Percentiles rank a stretch among this genome's conserved stretches.
These are phyloP conservation scores for Endocalyx cinctus DNA, from an alignment of 2,329 filamentous ascomycete genomes.

Conservation along the genomic window DNA sequence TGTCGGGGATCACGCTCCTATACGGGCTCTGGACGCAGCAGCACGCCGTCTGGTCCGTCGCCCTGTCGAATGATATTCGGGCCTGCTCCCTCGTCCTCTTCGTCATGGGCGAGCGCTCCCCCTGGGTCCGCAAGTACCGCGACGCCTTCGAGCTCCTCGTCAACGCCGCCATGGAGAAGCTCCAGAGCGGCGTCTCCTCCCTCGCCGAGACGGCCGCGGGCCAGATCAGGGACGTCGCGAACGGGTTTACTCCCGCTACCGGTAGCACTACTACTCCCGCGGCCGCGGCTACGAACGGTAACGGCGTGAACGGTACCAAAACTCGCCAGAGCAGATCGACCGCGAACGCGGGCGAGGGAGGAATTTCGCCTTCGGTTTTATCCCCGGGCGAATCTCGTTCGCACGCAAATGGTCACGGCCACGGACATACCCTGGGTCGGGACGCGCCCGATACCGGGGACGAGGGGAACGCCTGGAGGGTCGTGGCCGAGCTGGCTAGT, in stretches of 20 bases:
- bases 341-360: background rate
- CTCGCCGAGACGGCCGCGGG: constrained; percentile 35
- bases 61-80: constrained; percentile 43
- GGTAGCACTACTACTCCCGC: constrained; percentile 1
- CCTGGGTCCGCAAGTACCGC: constrained; percentile 43
- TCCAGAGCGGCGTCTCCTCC: constrained; percentile 34
- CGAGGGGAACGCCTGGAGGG: constrained; percentile 19
- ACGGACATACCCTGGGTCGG: too few relatives aligned
- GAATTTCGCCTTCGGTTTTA: background rate
- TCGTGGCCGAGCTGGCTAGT: constrained; percentile 24
- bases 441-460: constrained; percentile 11
- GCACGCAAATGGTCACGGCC: too few relatives aligned
- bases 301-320: background rate
- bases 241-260: constrained; percentile 11
- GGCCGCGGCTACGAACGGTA: constrained; percentile 2
- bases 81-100: constrained; percentile 44
- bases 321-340: background rate
- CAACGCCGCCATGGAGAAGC: constrained; percentile 41
- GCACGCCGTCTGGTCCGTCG: constrained; percentile 42
- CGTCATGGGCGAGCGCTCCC: constrained; percentile 44
- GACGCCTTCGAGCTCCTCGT: constrained; percentile 43
- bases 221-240: constrained; percentile 20
- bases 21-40: constrained; percentile 37
- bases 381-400: too few relatives aligned
- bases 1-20: constrained; percentile 35